phyloP scores from a whole-genome alignment of 2,329 filamentous ascomycete species.

The Ciborinia camelliae region DNA sequence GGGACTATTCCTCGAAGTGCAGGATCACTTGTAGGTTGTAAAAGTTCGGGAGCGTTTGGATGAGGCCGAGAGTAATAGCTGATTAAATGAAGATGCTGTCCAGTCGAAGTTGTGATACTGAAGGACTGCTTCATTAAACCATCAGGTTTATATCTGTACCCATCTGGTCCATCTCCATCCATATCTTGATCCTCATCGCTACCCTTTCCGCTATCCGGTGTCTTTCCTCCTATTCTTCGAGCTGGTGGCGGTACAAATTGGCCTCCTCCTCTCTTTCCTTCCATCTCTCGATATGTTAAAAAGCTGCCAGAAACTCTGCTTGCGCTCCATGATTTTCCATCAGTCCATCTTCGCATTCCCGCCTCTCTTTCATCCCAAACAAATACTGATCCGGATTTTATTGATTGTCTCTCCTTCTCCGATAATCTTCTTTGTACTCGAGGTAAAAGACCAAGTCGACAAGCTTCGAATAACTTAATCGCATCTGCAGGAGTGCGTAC shows the following conservation, averaged over 20 bases:
- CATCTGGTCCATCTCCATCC: slow-evolving; percentile 72
- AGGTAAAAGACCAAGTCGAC: slow-evolving; percentile 81
- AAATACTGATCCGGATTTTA: slow-evolving; percentile 94
- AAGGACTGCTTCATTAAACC: slow-evolving; percentile 99
- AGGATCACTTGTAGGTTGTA: slow-evolving; percentile 79
- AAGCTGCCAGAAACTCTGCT: slow-evolving; percentile 97
- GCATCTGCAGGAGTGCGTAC: slow-evolving; percentile 95
- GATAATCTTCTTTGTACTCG: slow-evolving; percentile 93
- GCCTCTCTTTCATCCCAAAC: slow-evolving; percentile 99
- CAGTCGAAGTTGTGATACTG: slow-evolving; percentile 88
- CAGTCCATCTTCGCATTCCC: slow-evolving; percentile 97
- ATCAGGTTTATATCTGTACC: slow-evolving; percentile 92
- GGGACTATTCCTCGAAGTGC: slow-evolving; percentile 78
- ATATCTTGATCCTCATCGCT: slow-evolving; percentile 79
- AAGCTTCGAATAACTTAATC: slow-evolving; percentile 98
- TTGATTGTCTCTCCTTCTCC: slow-evolving; percentile 94
- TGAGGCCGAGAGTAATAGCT: slow-evolving; percentile 90
- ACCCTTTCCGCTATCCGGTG: slow-evolving; percentile 74
- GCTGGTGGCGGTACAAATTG: slow-evolving; percentile 58
- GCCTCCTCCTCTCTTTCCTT: slow-evolving; percentile 86
- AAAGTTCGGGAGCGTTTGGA: slow-evolving; percentile 66
- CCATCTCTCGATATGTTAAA: slow-evolving; percentile 96
- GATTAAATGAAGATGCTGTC: slow-evolving; percentile 94
- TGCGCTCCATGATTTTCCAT: slow-evolving; percentile 98
- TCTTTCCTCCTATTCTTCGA: slow-evolving; percentile 64